phyloP scores from a whole-genome alignment of 208 protist species.

The Plasmodiophora brassicae region DNA sequence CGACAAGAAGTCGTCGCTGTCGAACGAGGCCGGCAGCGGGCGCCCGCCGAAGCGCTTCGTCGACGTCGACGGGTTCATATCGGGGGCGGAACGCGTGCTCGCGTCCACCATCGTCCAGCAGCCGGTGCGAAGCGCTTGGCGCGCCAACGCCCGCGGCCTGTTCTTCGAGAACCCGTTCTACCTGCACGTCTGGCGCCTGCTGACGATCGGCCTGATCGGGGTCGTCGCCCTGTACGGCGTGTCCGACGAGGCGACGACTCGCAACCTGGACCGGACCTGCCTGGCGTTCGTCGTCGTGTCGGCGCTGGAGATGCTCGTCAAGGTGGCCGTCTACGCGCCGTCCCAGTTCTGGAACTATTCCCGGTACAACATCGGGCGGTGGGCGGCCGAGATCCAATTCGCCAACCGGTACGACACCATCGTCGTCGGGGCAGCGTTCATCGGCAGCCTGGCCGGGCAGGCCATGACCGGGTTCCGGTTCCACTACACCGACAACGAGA shows the following conservation, averaged over 20 bases:
- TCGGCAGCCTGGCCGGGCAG: neutral
- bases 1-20: neutral
- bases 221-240: neutral
- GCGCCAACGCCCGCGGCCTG: neutral
- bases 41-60: neutral
- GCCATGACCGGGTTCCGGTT: neutral
- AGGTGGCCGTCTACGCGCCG: neutral
- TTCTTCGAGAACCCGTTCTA: neutral
- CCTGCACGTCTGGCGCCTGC: neutral
- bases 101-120: neutral
- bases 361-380: neutral
- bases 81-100: neutral
- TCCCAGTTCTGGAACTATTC: neutral
- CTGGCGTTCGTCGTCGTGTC: neutral
- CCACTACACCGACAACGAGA: neutral
- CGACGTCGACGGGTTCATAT: neutral
- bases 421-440: neutral
- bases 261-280: neutral
- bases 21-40: neutral
- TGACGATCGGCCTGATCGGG: neutral
- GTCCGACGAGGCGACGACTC: neutral
- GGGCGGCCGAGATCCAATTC: neutral
- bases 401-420: neutral
- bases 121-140: too few species aligned
- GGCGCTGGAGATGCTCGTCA: neutral